Evolutionary conservation across 495 filamentous ascomycete genomes (phyloP).

Genomic region (Aspergillus homomorphus): DNA sequence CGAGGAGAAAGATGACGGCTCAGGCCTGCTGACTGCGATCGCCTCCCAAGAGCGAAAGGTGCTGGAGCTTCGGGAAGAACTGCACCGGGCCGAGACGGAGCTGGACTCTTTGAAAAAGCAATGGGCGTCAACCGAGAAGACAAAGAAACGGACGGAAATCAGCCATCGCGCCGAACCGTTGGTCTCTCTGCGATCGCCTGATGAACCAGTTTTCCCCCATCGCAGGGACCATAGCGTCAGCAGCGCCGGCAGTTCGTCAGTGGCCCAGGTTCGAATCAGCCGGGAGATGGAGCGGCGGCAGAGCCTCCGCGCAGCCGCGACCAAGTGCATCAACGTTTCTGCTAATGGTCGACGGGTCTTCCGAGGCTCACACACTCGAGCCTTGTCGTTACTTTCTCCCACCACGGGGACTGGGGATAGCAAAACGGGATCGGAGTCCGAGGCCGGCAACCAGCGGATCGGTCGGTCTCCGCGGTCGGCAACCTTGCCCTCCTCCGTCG

Average conservation of each 20-base stretch:
- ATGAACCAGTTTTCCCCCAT: conserved; percentile 20
- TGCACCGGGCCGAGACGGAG: conserved; percentile 74
- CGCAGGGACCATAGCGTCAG: conserved; percentile 31
- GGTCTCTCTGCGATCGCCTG: conserved; percentile 51
- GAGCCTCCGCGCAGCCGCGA: conserved; percentile 34
- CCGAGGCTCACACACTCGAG: conserved; percentile 73
- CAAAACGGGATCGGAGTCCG: conserved; percentile 26
- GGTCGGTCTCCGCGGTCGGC: conserved; percentile 44
- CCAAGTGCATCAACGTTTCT: conserved; percentile 38
- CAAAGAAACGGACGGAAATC: conserved; percentile 69
- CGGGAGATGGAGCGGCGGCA: conserved; percentile 52
- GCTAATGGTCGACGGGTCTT: conserved; percentile 58
- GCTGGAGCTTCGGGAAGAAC: conserved; percentile 85
- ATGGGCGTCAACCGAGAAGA: conserved; percentile 73
- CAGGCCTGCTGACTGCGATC: conserved; percentile 79
- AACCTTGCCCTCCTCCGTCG: conserved; percentile 46
- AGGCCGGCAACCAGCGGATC: conserved; percentile 30
- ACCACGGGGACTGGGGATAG: conserved; percentile 30
- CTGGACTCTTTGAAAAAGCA: conserved; percentile 76
- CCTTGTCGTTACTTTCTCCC: conserved; percentile 82
- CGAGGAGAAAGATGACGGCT: conserved; percentile 53
- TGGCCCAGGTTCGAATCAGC: conserved; percentile 33
- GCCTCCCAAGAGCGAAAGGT: conserved; percentile 92
- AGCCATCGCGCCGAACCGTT: conserved; percentile 53
- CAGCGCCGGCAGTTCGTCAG: conserved; percentile 30